Conservation (phyloP, 306 rosid genomes). For the Prosopis cineraria region DNA sequence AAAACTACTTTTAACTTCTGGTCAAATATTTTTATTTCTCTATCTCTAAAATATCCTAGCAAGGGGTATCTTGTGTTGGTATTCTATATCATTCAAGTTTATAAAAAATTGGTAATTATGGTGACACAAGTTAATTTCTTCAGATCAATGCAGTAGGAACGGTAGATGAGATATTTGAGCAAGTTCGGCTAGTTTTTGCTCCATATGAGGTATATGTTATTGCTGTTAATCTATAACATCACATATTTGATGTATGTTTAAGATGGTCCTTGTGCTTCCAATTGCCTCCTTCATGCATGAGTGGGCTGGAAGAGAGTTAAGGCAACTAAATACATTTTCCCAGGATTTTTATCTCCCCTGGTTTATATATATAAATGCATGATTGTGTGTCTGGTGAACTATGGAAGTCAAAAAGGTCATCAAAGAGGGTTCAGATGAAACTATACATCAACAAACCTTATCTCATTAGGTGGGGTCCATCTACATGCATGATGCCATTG, state of each 20-base stretch:
- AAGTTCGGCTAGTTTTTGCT: slow-evolving; percentile 73
- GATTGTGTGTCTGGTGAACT: not conserved
- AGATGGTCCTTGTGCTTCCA: slow-evolving; percentile 2
- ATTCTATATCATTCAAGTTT: not conserved
- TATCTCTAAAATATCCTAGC: not conserved
- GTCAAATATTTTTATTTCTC: not conserved
- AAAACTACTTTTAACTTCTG: slow-evolving; percentile 4
- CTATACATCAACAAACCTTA: no score
- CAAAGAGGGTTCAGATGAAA: not conserved
- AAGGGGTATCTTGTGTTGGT: not conserved
- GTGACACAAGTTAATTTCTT: slow-evolving; percentile 37
- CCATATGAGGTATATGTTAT: slow-evolving; percentile 54
- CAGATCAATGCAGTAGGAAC: slow-evolving; percentile 92
- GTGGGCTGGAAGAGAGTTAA: slow-evolving; percentile 4
- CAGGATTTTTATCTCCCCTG: not conserved
- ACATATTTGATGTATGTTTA: not conserved
- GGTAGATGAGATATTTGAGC: slow-evolving; percentile 81
- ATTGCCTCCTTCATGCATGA: slow-evolving; percentile 11
- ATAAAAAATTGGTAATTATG: slow-evolving; percentile 7
- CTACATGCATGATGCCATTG: no score
- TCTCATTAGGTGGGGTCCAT: no score
- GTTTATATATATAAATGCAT: not conserved
- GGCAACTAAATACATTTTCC: slow-evolving; percentile 15
- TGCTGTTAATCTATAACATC: not conserved
- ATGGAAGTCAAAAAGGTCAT: not conserved